Conservation (phyloP, 2,329 filamentous ascomycete genomes). For the Fusarium acutatum region DNA sequence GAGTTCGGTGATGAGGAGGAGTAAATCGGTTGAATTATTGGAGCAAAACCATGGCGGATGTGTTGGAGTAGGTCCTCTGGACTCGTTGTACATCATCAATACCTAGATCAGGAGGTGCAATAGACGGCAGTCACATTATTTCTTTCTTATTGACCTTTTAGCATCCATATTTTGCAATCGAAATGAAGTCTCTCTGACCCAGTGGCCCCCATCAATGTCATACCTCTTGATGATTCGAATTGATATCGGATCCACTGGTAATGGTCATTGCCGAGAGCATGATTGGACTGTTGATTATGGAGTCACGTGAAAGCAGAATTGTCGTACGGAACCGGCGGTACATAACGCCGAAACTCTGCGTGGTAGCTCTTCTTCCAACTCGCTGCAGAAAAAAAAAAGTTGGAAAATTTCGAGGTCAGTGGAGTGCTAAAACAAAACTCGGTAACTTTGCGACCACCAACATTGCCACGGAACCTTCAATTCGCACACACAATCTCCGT, state of each 20-base stretch:
- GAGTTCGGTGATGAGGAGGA: slow-evolving; percentile 59
- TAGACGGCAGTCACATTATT: slow-evolving; percentile 46
- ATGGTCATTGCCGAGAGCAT: slow-evolving; percentile 33
- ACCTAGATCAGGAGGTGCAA: slow-evolving; percentile 49
- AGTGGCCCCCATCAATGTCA: slow-evolving; percentile 5
- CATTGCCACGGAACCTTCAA: slow-evolving; percentile 29
- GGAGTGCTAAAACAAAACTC: slow-evolving; percentile 39
- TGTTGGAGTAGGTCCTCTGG: slow-evolving; percentile 46
- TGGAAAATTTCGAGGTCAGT: slow-evolving; percentile 46
- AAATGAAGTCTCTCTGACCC: neutral
- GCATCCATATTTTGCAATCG: neutral
- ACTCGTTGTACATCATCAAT: slow-evolving; percentile 53
- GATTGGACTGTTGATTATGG: slow-evolving; percentile 12
- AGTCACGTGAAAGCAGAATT: slow-evolving; percentile 20
- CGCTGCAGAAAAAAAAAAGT: slow-evolving; percentile 48
- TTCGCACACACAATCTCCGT: slow-evolving; percentile 26
- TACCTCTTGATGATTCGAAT: neutral
- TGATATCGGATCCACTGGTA: slow-evolving; percentile 23
- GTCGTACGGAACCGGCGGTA: slow-evolving; percentile 43
- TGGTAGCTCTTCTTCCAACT: slow-evolving; percentile 39
- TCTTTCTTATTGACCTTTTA: slow-evolving; percentile 21
- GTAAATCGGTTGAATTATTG: slow-evolving; percentile 43
- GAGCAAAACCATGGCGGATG: slow-evolving; percentile 21
- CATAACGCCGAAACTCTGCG: slow-evolving; percentile 41
- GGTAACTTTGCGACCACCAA: slow-evolving; percentile 38